phyloP scores from a whole-genome alignment of 2,329 filamentous ascomycete species.

The Cladophialophora bantiana region DNA sequence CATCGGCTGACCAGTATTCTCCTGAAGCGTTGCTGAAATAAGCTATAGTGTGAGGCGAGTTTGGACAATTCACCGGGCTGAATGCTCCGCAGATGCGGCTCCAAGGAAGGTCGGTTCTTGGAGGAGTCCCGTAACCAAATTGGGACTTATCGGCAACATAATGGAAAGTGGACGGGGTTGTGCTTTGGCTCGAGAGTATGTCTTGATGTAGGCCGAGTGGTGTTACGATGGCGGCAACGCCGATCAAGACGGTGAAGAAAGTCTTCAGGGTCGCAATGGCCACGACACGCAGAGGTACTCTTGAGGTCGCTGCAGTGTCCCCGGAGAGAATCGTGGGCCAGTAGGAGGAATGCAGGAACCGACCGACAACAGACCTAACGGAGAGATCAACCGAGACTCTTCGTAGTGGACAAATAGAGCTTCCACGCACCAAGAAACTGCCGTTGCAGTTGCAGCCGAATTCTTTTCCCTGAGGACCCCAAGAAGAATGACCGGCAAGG shows the following conservation, averaged over 20 bases:
- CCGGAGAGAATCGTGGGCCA: constrained; percentile 53
- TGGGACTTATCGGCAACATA: constrained; percentile 49
- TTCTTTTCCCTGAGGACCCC: constrained; percentile 48
- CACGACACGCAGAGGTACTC: constrained; percentile 43
- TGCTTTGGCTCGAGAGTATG: constrained; percentile 39
- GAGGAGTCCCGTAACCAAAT: constrained; percentile 51
- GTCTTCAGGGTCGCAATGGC: background rate
- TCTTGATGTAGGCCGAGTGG: constrained; percentile 55
- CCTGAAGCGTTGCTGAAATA: constrained; percentile 31
- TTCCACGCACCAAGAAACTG: constrained; percentile 1
- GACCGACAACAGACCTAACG: constrained; percentile 46
- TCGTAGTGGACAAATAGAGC: background rate
- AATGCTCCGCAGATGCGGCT: constrained; percentile 44
- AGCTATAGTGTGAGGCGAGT: constrained; percentile 29
- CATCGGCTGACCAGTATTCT: constrained; percentile 11
- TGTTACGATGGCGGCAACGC: constrained; percentile 54
- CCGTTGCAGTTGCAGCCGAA: constrained; percentile 45
- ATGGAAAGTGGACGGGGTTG: constrained; percentile 43
- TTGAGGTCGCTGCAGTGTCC: constrained; percentile 46
- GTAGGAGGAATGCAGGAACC: constrained; percentile 48
- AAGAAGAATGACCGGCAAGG: constrained; percentile 47
- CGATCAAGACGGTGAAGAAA: constrained; percentile 42
- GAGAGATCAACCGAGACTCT: background rate
- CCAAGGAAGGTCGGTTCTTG: constrained; percentile 44
- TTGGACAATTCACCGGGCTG: constrained; percentile 38